Evolutionary conservation across 352 stramenopile species (phyloP), one percentile per base, ranked within the genome.

Genomic region (Phytophthora megakarya): DNA sequence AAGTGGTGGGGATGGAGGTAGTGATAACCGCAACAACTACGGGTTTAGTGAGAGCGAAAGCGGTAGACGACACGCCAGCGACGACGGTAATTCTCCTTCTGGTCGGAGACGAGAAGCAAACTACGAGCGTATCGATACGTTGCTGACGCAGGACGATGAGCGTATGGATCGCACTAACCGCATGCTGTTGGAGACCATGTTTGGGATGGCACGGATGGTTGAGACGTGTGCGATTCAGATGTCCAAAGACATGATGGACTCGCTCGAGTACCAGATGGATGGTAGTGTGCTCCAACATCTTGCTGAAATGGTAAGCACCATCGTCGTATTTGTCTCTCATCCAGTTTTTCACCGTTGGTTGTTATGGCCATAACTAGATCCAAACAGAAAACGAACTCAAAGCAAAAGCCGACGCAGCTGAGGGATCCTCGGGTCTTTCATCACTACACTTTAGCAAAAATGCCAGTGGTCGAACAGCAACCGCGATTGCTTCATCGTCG

Each of bases 161-260:
- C 80, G 79, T 37, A 79, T 79, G 70, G 78, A 88, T 63, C 78
- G 80, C 3, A 78, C 78, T 10, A 92, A 92, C 45, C 80, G 78
- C 10, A 91, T 92, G 83, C 68, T 94, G 32, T 63, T 92, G 10
- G 85, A 94, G 53, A 90, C 80, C 12, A 76, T 94, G 73, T 90
- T 92, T 47, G 85, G 78, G 13, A 94, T 94, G 85, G 85, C 85
- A 18, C 81, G 85, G 3, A 92, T 92, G 82, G 85, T 94, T 61
- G 85, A 94, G 65, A 85, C 83, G 23, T 85, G 79, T 35, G 78
- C 84, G n/a, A 94, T 94, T 51, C 85, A 94, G 48, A 86, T 90
- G 72, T 78, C 80, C 25, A 94, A 91, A 57, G 85, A 92, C 33
- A 74, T 79, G 51, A 90, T 94, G 78, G 85, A 94, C 55, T 89